Percentiles rank a stretch among this genome's conserved stretches.
phyloP scores from a whole-genome alignment of 2,329 filamentous ascomycete species.

The Alternaria solani region DNA sequence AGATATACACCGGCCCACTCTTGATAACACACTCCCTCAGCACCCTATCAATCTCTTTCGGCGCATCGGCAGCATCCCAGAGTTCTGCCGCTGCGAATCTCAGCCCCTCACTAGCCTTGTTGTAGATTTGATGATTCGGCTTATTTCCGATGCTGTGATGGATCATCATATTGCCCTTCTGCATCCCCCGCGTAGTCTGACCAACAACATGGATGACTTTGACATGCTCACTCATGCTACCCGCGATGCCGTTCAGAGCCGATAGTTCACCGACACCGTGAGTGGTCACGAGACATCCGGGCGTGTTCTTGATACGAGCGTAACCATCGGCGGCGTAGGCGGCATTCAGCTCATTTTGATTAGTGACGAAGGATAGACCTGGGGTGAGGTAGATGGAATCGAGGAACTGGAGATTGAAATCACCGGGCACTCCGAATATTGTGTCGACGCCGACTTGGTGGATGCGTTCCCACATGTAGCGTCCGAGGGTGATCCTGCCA shows the following conservation, averaged over 20 bases:
- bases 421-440: constrained; percentile 56
- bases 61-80: constrained; percentile 51
- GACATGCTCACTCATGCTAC: constrained; percentile 54
- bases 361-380: constrained; percentile 59
- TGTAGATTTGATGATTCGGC: constrained; percentile 55
- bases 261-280: constrained; percentile 66
- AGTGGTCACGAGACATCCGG: constrained; percentile 63
- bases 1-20: constrained; percentile 56
- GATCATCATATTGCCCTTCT: constrained; percentile 55
- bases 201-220: constrained; percentile 58
- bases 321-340: constrained; percentile 68
- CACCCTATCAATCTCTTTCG: constrained; percentile 55
- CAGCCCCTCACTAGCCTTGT: constrained; percentile 49
- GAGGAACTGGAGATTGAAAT: constrained; percentile 57
- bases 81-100: constrained; percentile 53
- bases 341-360: constrained; percentile 66
- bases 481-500: constrained; percentile 51
- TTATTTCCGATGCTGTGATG: constrained; percentile 55
- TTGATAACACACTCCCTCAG: constrained; percentile 55
- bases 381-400: constrained; percentile 53
- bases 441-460: constrained; percentile 52
- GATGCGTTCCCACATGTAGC: constrained; percentile 55
- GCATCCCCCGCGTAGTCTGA: constrained; percentile 54
- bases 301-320: constrained; percentile 61
- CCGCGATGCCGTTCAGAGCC: constrained; percentile 57